Percentiles rank a stretch among this genome's conserved stretches.
Evolutionary conservation across 2,329 filamentous ascomycete species (phyloP).

Genomic region (Exophiala dermatitidis): DNA sequence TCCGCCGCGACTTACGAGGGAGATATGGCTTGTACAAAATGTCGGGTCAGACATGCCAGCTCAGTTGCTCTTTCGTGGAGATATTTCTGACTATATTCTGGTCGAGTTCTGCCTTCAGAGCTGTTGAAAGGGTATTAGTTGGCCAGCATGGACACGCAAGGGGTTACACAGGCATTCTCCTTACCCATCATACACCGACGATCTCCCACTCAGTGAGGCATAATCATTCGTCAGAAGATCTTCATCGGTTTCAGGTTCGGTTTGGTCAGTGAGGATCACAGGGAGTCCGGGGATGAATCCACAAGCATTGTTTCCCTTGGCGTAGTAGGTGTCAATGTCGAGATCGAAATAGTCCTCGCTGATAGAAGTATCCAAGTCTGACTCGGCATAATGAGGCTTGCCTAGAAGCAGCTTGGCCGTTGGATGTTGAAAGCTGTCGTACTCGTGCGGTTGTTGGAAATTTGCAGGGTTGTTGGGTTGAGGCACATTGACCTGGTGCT

Average conservation of each 20-base stretch:
- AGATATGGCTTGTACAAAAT: conserved; percentile 34
- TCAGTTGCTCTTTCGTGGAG: conserved; percentile 27
- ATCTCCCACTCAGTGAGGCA: conserved; percentile 19
- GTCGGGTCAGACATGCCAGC: conserved; percentile 34
- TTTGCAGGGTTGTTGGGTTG: conserved; percentile 1
- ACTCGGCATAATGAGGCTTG: conserved; percentile 19
- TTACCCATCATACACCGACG: conserved; percentile 17
- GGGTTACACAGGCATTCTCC: not conserved
- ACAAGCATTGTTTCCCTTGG: conserved; percentile 26
- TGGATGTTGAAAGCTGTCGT: conserved; percentile 12
- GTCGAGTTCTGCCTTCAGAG: conserved; percentile 15
- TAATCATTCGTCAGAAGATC: conserved; percentile 21
- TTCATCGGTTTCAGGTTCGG: conserved; percentile 21
- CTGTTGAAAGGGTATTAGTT: conserved; percentile 4
- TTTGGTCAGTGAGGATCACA: conserved; percentile 22
- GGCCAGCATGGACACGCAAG: not conserved
- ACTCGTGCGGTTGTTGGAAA: conserved; percentile 6
- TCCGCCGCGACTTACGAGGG: conserved; percentile 25
- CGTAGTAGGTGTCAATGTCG: conserved; percentile 25
- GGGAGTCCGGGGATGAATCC: conserved; percentile 25
- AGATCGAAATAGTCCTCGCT: conserved; percentile 26
- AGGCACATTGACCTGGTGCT: not conserved
- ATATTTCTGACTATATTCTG: conserved; percentile 24
- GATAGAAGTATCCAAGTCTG: conserved; percentile 18
- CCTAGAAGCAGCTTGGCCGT: conserved; percentile 20